phyloP scores from a whole-genome alignment of 768 basidiomycete genomes.

The Stropharia rugosoannulata region DNA sequence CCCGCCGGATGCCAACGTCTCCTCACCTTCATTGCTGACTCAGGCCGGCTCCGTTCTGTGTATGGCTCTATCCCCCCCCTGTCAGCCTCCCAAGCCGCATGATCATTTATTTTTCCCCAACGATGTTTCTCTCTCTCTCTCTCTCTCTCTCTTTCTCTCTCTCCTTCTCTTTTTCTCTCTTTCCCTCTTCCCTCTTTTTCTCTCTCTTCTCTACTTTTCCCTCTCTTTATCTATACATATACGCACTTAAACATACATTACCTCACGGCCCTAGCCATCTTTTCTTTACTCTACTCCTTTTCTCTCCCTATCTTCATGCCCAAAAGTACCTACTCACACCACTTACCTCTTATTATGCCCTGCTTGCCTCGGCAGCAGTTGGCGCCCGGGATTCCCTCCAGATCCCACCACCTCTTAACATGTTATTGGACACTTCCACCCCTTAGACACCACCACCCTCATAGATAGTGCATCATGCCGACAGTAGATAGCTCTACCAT shows the following conservation, averaged over 20 bases:
- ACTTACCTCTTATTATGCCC: too few relatives aligned
- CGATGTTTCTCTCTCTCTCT: not conserved
- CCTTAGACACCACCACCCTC: too few relatives aligned
- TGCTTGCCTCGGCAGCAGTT: too few relatives aligned
- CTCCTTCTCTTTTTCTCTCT: not conserved
- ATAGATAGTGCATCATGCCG: too few relatives aligned
- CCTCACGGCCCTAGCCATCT: too few relatives aligned
- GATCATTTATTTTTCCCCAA: too few relatives aligned
- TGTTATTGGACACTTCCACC: too few relatives aligned
- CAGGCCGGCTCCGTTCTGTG: not conserved
- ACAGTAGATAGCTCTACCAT: too few relatives aligned
- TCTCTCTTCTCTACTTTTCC: not conserved
- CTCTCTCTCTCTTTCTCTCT: not conserved
- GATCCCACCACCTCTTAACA: not conserved
- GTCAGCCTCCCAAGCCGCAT: too few relatives aligned
- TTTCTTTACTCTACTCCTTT: too few relatives aligned
- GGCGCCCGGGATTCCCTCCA: not conserved
- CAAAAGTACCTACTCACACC: too few relatives aligned
- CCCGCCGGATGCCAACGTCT: not conserved
- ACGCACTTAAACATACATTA: not conserved
- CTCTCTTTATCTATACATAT: not conserved
- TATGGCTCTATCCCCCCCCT: not conserved
- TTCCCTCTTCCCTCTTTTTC: not conserved
- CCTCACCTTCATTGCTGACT: not conserved
- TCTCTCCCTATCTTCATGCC: too few relatives aligned